A percentile compares a stretch with the other conserved stretches of the same genome.
Evolutionary conservation across 2,329 filamentous ascomycete species (phyloP).

Genomic region (Fusarium redolens): DNA sequence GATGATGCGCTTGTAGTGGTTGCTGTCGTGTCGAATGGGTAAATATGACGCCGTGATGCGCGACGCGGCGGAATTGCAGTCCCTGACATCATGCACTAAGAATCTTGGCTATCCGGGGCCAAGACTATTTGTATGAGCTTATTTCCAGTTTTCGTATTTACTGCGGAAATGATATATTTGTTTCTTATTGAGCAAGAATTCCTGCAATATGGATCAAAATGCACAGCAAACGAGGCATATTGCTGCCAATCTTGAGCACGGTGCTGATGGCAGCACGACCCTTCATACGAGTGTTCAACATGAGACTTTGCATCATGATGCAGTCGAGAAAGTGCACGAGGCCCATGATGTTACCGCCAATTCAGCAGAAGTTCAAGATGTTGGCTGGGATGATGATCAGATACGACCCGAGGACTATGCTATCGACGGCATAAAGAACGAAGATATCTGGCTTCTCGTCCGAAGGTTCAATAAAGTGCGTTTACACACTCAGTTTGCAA

Average conservation of each 20-base stretch:
- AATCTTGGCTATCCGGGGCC: background rate
- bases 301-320: fast-evolving
- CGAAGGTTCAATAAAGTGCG: conserved; percentile 26
- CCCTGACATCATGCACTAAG: conserved; percentile 14
- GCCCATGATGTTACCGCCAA: fast-evolving
- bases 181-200: fast-evolving
- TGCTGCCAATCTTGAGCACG: background rate
- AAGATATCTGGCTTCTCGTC: conserved; percentile 24
- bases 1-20: background rate
- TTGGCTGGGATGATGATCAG: background rate
- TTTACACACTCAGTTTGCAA: fast-evolving
- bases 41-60: conserved; percentile 8
- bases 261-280: background rate
- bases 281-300: background rate
- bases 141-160: background rate
- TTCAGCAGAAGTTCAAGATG: background rate
- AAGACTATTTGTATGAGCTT: background rate
- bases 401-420: background rate
- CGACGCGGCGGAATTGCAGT: background rate
- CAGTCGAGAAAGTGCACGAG: fast-evolving
- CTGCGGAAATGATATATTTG: background rate
- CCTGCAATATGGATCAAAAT: background rate
- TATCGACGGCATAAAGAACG: background rate
- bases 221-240: background rate
- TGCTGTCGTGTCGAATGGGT: background rate